phyloP scores from a whole-genome alignment of 2,329 filamentous ascomycete genomes.

The Furcasterigmium furcatum region DNA sequence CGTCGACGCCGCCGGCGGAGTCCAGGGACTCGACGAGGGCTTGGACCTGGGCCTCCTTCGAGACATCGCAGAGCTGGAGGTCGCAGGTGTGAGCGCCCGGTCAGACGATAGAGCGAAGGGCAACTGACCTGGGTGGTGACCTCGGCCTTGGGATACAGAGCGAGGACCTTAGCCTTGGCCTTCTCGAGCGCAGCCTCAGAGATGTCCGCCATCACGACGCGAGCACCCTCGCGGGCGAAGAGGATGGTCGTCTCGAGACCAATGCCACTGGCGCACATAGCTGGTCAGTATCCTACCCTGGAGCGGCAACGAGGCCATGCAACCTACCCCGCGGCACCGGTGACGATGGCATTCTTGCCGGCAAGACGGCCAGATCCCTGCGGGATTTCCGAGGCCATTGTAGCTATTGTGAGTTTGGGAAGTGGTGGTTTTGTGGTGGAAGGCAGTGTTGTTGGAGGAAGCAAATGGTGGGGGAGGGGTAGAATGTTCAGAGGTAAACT shows the following conservation, averaged over 20 bases:
- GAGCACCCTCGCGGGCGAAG: constrained; percentile 84
- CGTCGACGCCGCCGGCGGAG: constrained; percentile 80
- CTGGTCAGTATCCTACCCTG: background rate
- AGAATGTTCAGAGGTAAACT: background rate
- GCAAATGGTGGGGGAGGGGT: background rate
- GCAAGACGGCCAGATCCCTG: constrained; percentile 43
- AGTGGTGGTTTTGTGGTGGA: background rate
- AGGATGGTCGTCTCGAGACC: constrained; percentile 89
- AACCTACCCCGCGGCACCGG: constrained; percentile 81
- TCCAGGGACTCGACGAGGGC: constrained; percentile 73
- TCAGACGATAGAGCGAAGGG: no score
- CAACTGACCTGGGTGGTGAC: constrained; percentile 55
- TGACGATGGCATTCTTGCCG: constrained; percentile 69
- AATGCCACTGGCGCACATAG: constrained; percentile 65
- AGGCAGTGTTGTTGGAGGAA: background rate
- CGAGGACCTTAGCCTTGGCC: constrained; percentile 70
- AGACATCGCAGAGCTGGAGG: constrained; percentile 62
- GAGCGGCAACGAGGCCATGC: constrained; percentile 1
- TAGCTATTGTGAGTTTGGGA: background rate
- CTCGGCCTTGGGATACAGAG: constrained; percentile 62
- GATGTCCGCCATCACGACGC: constrained; percentile 82
- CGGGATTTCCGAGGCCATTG: constrained; percentile 19
- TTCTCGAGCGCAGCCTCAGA: constrained; percentile 74
- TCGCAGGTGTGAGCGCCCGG: no score
- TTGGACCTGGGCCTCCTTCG: constrained; percentile 77